Conservation (phyloP, 2,329 filamentous ascomycete genomes). For the Neospermospora avenae region DNA sequence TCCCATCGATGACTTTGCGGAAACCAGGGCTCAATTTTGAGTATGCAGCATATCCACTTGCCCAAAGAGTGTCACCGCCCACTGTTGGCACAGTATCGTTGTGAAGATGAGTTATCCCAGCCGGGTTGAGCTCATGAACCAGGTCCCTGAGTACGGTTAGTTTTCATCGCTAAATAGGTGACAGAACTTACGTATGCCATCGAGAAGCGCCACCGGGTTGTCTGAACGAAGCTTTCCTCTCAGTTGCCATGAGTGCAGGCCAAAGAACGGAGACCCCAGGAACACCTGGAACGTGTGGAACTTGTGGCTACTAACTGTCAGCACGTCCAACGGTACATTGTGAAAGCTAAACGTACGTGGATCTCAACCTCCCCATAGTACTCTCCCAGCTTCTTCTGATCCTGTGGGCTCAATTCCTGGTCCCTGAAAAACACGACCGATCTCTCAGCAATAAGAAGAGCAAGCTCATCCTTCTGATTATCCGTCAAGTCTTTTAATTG, state of each 20-base stretch:
- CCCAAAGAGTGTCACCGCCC: constrained; percentile 72
- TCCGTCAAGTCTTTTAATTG: constrained; percentile 40
- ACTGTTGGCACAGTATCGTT: constrained; percentile 57
- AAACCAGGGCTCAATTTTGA: constrained; percentile 70
- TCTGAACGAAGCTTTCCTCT: constrained; percentile 59
- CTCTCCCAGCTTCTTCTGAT: constrained; percentile 61
- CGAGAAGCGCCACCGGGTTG: constrained; percentile 63
- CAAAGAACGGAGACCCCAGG: constrained; percentile 65
- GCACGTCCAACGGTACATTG: background rate
- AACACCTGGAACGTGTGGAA: constrained; percentile 65
- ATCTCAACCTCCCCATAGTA: constrained; percentile 64
- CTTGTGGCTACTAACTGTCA: constrained; percentile 56
- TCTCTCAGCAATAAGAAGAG: constrained; percentile 41
- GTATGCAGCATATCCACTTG: constrained; percentile 67
- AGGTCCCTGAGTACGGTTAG: constrained; percentile 45
- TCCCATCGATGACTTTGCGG: constrained; percentile 67
- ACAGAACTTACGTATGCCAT: constrained; percentile 54
- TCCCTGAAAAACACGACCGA: constrained; percentile 39
- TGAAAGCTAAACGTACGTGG: constrained; percentile 49
- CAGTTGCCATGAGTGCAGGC: constrained; percentile 64
- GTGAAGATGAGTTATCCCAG: constrained; percentile 67
- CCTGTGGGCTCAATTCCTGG: constrained; percentile 53
- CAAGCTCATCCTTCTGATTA: constrained; percentile 42
- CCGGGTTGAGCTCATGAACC: constrained; percentile 67
- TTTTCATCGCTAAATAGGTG: background rate